phyloP scores from a whole-genome alignment of 2,329 filamentous ascomycete genomes.

The Ophiostoma sp. region DNA sequence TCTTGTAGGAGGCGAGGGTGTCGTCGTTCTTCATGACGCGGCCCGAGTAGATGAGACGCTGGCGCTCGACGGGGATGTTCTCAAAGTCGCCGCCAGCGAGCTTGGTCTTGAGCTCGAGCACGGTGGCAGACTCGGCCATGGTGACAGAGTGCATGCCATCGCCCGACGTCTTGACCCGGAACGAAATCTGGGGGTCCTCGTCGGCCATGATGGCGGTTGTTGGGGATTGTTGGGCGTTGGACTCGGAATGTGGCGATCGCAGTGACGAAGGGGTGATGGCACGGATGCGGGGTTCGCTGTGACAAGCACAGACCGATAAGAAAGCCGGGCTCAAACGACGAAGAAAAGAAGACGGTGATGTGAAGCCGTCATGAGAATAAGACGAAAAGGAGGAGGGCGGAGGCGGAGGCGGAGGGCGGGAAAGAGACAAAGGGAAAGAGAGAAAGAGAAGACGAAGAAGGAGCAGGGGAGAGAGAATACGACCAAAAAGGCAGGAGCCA shows the following conservation, averaged over 20 bases:
- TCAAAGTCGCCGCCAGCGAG: slow-evolving; percentile 76
- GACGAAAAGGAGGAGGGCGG: not conserved
- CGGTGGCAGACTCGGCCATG: slow-evolving; percentile 67
- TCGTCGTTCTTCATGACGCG: slow-evolving; percentile 95
- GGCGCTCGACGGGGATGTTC: slow-evolving; percentile 78
- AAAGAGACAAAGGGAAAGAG: not conserved
- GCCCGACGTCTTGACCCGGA: slow-evolving; percentile 96
- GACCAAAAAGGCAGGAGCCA: slow-evolving; percentile 3
- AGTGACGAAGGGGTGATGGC: not conserved
- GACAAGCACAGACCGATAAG: not conserved
- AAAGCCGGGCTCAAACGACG: not conserved
- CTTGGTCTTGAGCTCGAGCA: slow-evolving; percentile 84
- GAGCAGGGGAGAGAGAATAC: not conserved
- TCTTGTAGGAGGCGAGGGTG: slow-evolving; percentile 78
- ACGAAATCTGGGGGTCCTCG: slow-evolving; percentile 75
- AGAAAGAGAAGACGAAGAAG: not conserved
- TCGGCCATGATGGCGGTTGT: slow-evolving; percentile 53
- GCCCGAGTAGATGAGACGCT: slow-evolving; percentile 95
- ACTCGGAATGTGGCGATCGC: not conserved
- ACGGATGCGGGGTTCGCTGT: not conserved
- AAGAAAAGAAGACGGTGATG: not conserved
- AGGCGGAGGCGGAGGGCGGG: not conserved
- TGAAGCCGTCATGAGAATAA: not conserved
- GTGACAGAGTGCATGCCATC: slow-evolving; percentile 73
- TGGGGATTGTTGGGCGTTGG: not conserved